These are phyloP conservation scores for Sextonia rubra DNA, from an alignment of 164 flowering plant genomes.

Conservation along the genomic window DNA sequence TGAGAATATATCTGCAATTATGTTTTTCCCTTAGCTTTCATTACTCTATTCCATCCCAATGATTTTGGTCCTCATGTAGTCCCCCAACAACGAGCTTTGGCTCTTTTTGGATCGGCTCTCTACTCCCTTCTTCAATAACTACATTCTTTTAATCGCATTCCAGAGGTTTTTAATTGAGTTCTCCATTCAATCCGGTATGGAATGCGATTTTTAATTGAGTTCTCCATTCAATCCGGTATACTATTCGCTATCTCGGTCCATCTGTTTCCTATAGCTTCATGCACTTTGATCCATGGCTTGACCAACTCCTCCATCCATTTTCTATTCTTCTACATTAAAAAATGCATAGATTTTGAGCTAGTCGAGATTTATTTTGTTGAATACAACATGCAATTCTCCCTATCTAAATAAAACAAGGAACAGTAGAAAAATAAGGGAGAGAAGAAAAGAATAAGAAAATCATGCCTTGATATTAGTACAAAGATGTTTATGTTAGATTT, in stretches of 20 bases:
- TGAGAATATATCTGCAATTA: no score
- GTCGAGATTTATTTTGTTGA: background rate
- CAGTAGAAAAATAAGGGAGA: background rate
- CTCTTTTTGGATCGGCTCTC: background rate
- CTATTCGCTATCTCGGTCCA: conserved; percentile 17
- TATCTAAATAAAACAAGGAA: no score
- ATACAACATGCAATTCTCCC: conserved; percentile 2
- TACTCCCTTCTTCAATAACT: conserved; percentile 7
- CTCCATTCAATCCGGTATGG: no score
- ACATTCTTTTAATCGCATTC: conserved; percentile 11
- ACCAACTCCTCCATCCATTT: conserved; percentile 15
- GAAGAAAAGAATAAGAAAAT: background rate
- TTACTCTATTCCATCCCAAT: no score
- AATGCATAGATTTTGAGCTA: background rate
- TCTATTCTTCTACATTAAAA: conserved; percentile 5
- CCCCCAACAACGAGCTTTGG: no score
- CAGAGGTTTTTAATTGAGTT: conserved; percentile 17
- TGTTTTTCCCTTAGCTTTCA: no score
- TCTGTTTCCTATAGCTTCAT: conserved; percentile 11
- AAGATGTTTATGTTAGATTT: no score
- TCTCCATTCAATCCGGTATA: conserved; percentile 11
- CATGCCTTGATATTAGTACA: conserved; percentile 45
- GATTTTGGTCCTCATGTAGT: no score
- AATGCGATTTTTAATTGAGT: no score
- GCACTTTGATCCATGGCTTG: conserved; percentile 5